Evolutionary conservation across 2,329 filamentous ascomycete species (phyloP).

Genomic region (Pseudopyricularia cyperi): DNA sequence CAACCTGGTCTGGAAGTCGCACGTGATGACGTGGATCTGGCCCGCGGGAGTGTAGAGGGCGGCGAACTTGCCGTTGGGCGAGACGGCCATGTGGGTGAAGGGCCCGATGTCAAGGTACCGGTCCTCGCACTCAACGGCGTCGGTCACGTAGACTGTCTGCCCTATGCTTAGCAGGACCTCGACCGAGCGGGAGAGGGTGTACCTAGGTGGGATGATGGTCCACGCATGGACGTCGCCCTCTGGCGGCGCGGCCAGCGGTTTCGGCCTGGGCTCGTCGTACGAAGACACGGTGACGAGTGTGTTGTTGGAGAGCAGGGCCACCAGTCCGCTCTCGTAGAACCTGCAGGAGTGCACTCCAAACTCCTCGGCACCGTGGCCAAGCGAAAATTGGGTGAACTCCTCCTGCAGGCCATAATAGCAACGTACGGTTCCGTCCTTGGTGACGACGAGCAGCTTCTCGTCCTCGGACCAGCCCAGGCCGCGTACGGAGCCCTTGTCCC

Average conservation of each 20-base stretch:
- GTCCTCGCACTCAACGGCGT: slow-evolving; percentile 83
- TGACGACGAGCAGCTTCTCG: slow-evolving; percentile 79
- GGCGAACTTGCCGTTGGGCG: slow-evolving; percentile 78
- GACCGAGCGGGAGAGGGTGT: slow-evolving; percentile 83
- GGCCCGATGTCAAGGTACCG: slow-evolving; percentile 82
- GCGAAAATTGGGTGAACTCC: slow-evolving; percentile 87
- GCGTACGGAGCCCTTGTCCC: slow-evolving; percentile 81
- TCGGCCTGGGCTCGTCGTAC: slow-evolving; percentile 83
- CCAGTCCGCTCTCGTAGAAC: slow-evolving; percentile 88
- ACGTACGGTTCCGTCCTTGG: slow-evolving; percentile 77
- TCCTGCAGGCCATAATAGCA: slow-evolving; percentile 87
- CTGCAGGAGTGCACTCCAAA: slow-evolving; percentile 77
- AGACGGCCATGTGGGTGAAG: slow-evolving; percentile 81
- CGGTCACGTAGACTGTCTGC: slow-evolving; percentile 73
- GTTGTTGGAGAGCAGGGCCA: slow-evolving; percentile 83
- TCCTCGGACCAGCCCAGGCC: slow-evolving; percentile 95
- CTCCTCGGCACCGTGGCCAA: slow-evolving; percentile 82
- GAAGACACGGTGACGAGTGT: slow-evolving; percentile 73
- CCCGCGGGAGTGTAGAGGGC: slow-evolving; percentile 78
- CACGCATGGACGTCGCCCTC: slow-evolving; percentile 74
- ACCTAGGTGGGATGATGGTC: slow-evolving; percentile 75
- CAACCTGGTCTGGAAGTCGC: slow-evolving; percentile 84
- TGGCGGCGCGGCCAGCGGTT: slow-evolving; percentile 62
- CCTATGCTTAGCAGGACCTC: slow-evolving; percentile 81
- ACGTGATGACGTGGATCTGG: slow-evolving; percentile 83